Percentiles rank a stretch among this genome's conserved stretches.
Conservation (phyloP, 306 rosid species). For the Trichosanthes truncata region DNA sequence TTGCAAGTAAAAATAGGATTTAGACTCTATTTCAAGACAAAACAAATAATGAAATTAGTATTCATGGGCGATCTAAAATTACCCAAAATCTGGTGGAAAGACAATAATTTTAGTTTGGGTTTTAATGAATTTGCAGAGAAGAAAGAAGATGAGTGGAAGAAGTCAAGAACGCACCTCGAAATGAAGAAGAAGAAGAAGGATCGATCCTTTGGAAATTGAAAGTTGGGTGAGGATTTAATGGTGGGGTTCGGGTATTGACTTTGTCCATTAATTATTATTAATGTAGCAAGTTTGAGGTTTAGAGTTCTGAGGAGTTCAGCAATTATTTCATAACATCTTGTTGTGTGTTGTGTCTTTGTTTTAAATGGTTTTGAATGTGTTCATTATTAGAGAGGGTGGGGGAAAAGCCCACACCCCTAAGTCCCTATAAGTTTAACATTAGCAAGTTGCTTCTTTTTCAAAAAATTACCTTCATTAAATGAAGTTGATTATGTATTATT, state of each 20-base stretch:
- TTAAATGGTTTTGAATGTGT: not conserved
- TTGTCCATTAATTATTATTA: not conserved
- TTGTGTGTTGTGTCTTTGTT: not conserved
- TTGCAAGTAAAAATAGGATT: too few relatives aligned
- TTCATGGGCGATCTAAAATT: too few relatives aligned
- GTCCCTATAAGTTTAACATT: not conserved
- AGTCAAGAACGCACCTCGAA: constrained; percentile 99
- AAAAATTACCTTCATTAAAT: not conserved
- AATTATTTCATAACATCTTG: not conserved
- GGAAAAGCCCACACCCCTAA: not conserved
- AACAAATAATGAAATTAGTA: too few relatives aligned
- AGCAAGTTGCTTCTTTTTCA: not conserved
- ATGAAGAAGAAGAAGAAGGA: not conserved
- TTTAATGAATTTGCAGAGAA: not conserved
- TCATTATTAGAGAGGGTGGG: not conserved
- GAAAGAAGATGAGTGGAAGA: constrained; percentile 19
- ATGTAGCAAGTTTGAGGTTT: not conserved
- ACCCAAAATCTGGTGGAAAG: too few relatives aligned
- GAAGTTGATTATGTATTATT: not conserved
- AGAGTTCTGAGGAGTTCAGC: not conserved
- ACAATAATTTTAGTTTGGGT: not conserved
- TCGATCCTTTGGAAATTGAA: not conserved
- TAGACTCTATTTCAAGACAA: too few relatives aligned
- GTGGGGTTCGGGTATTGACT: constrained; percentile 99
- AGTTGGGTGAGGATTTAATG: constrained; percentile 26